A percentile compares a stretch with the other conserved stretches of the same genome.
phyloP scores from a whole-genome alignment of 208 protist species.

The Trypanosoma platydactyli region DNA sequence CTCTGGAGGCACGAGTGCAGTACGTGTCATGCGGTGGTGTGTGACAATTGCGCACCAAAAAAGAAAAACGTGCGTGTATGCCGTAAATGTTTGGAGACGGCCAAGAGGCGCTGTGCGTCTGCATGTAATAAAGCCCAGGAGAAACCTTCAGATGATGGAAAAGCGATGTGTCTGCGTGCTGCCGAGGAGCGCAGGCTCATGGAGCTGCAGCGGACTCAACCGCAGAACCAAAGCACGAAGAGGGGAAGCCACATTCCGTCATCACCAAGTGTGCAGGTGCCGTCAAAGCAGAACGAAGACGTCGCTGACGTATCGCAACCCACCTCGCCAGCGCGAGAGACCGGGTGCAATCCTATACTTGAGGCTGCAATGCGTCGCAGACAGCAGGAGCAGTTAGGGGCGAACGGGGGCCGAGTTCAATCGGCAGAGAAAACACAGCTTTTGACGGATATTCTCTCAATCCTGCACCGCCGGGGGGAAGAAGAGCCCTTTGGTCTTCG shows the following conservation, averaged over 20 bases:
- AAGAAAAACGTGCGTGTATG: conserved; percentile 12
- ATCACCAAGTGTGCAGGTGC: not conserved
- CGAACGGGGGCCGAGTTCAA: conserved; percentile 19
- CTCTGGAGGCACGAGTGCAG: conserved; percentile 56
- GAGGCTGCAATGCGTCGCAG: conserved; percentile 76
- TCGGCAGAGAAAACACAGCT: conserved; percentile 55
- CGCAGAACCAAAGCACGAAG: not conserved
- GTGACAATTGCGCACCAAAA: conserved; percentile 62
- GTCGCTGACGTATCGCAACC: not conserved
- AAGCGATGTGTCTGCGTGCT: conserved; percentile 34
- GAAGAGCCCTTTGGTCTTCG: conserved; percentile 75
- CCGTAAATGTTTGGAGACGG: conserved; percentile 27
- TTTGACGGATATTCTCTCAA: conserved; percentile 53
- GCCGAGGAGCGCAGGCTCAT: conserved; percentile 46
- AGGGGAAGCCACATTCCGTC: not conserved
- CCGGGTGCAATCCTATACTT: conserved; percentile 48
- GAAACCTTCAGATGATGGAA: conserved; percentile 31
- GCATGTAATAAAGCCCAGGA: not conserved
- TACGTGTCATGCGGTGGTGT: conserved; percentile 50
- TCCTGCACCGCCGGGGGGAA: conserved; percentile 44
- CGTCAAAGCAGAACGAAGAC: not conserved
- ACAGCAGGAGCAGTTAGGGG: conserved; percentile 38
- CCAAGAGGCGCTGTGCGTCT: not conserved
- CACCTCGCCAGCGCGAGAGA: not conserved
- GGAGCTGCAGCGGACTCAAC: conserved; percentile 30